Evolutionary conservation across 2,329 filamentous ascomycete species (phyloP), one percentile per base, ranked within the genome.

Genomic region (Chaetomiaceae sp.): DNA sequence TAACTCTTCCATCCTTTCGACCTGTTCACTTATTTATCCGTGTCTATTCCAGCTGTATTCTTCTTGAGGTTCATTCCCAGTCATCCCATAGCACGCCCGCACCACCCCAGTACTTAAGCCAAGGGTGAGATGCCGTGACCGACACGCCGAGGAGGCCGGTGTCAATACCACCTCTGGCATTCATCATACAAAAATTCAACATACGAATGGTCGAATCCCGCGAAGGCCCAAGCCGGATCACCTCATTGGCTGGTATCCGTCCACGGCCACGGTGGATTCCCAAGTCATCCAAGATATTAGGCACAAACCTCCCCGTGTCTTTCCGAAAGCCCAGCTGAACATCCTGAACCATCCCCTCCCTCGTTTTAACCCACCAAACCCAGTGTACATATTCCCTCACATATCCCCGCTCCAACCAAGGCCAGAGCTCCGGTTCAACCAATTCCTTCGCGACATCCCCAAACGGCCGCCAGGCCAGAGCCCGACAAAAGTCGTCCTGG

Each of bases 401-500:
- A 27, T 41, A 13, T 20, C 44, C 27, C 23, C 35, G 44, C 23
- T 48, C 35, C 12, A 48, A 14, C 35, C 17, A 48, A 9, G 44
- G 35, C 44, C 25, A 48, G 44, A 48, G 35, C 31, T 48, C 35
- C 17, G 35, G 44, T 25, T 48, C 35, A 17, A 48, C 27, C 9
- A 40, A 40, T 23, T 48, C 44, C 19, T 17, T 40, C 6, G 35
- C 23, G 37, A 41, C 17, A 40, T 31, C 5, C 17, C 44, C 37
- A 40, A 48, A 48, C 35, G 37, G 44, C 19, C 25, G 35, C 44
- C 37, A 48, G 13, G 44, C 20, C 17, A 48, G 39, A 30, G 33
- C 7, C 13, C 31, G 31, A n/a, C 4, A 38, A 14, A 23, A 38
- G 14, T 46, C 23, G 44, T 48, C 44, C 25, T 48, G 25, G 12